phyloP scores from a whole-genome alignment of 108 stramenopile genomes.

The Hondaea fermentalgiana region DNA sequence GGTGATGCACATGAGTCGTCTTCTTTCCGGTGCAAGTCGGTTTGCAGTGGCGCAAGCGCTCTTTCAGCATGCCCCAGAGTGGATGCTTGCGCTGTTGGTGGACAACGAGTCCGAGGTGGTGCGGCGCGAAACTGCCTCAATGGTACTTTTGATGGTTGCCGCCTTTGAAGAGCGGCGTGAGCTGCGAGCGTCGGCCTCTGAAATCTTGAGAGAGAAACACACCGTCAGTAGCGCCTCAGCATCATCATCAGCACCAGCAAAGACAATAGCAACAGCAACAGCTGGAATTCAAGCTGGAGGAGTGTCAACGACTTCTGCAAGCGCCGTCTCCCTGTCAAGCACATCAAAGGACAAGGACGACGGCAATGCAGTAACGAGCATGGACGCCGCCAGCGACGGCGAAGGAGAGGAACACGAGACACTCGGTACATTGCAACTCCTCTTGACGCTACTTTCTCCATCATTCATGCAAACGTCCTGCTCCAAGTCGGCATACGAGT shows the following conservation, averaged over 20 bases:
- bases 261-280: no score
- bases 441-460: not conserved
- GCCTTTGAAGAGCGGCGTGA: not conserved
- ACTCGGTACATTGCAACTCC: not conserved
- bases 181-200: no score
- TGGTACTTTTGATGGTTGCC: not conserved
- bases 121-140: not conserved
- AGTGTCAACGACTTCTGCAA: no score
- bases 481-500: not conserved
- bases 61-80: not conserved
- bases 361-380: not conserved
- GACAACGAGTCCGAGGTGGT: not conserved
- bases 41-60: not conserved
- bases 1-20: not conserved
- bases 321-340: no score
- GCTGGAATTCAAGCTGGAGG: no score
- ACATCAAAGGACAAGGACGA: not conserved
- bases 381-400: not conserved
- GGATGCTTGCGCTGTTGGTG: not conserved
- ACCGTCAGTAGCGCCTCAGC: no score
- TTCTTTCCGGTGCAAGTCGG: not conserved
- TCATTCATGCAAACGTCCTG: not conserved
- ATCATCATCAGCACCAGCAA: no score
- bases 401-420: not conserved
- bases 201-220: no score